phyloP scores from a whole-genome alignment of 106 monocot species.

The Dioscorea alata region DNA sequence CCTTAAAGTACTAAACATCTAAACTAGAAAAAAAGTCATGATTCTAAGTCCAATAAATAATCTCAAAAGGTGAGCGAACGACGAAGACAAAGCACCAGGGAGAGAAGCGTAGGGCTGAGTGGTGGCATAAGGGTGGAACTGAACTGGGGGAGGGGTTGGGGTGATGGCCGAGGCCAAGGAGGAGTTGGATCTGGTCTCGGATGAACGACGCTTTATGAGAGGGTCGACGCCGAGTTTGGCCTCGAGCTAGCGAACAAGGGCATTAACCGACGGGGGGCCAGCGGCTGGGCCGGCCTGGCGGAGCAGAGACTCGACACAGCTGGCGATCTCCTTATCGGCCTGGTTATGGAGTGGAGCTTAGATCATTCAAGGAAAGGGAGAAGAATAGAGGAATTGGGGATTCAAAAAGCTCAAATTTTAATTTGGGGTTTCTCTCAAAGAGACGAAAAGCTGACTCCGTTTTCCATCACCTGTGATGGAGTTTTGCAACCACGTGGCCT shows the following conservation, averaged over 20 bases:
- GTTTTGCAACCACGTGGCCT: too few relatives aligned
- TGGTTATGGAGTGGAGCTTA: conserved; percentile 22
- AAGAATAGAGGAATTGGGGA: neutral
- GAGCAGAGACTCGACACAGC: conserved; percentile 75
- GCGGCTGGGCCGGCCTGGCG: conserved; percentile 26
- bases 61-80: conserved; percentile 16
- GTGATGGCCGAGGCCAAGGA: conserved; percentile 24
- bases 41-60: too few relatives aligned
- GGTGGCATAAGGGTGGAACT: conserved; percentile 7
- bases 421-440: too few relatives aligned
- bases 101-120: conserved; percentile 9
- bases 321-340: conserved; percentile 77
- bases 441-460: too few relatives aligned
- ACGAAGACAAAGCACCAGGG: conserved; percentile 10
- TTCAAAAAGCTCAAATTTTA: too few relatives aligned
- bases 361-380: neutral
- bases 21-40: too few relatives aligned
- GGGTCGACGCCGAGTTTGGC: conserved; percentile 70
- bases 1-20: too few relatives aligned
- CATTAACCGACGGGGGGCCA: conserved; percentile 24
- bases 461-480: too few relatives aligned
- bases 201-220: conserved; percentile 82
- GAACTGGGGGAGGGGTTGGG: neutral
- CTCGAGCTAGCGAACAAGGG: conserved; percentile 69
- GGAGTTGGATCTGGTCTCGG: conserved; percentile 56